These are phyloP conservation scores for Serpula lacrymans DNA, from an alignment of 768 basidiomycete species.

Conservation along the genomic window DNA sequence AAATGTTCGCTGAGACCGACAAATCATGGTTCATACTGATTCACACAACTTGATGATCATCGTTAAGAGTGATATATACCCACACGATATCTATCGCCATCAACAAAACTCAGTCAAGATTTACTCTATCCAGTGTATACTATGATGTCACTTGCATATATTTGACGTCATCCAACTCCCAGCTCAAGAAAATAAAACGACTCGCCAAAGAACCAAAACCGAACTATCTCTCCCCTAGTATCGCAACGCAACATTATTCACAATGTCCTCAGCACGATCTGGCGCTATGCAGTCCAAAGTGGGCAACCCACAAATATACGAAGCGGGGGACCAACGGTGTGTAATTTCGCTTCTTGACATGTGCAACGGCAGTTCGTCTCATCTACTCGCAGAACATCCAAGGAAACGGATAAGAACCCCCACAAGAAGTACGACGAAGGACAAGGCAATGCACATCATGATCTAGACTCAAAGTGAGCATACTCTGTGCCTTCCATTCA, in stretches of 20 bases:
- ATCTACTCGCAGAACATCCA: constrained; percentile 17
- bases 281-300: constrained; percentile 49
- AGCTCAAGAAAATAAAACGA: too few relatives aligned
- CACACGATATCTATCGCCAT: too few relatives aligned
- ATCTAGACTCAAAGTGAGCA: constrained; percentile 40
- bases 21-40: too few relatives aligned
- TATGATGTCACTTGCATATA: too few relatives aligned
- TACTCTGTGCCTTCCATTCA: not conserved
- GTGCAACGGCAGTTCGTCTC: constrained; percentile 6
- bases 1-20: too few relatives aligned
- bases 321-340: constrained; percentile 47
- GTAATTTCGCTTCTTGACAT: constrained; percentile 9
- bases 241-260: constrained; percentile 17
- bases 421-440: constrained; percentile 29
- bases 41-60: too few relatives aligned
- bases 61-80: too few relatives aligned
- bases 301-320: constrained; percentile 46
- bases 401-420: constrained; percentile 15
- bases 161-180: too few relatives aligned
- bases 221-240: too few relatives aligned
- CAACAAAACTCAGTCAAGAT: too few relatives aligned
- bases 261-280: constrained; percentile 14
- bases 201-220: too few relatives aligned
- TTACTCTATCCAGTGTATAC: too few relatives aligned
- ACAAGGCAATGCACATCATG: constrained; percentile 33